These are phyloP conservation scores for Aspergillus cejpii DNA, from an alignment of 2,329 filamentous ascomycete species.

Conservation along the genomic window DNA sequence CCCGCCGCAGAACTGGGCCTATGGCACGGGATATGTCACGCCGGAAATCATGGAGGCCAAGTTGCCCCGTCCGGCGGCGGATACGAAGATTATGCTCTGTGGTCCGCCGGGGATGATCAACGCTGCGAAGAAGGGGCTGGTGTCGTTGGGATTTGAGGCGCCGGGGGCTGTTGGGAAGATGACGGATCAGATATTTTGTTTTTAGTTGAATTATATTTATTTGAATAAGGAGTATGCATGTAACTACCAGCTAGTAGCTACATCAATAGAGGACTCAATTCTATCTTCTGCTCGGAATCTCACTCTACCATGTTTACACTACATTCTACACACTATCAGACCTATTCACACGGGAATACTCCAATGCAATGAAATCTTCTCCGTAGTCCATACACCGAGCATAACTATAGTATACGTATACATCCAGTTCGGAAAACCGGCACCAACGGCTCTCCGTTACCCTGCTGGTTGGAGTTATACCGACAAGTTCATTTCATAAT, in stretches of 20 bases:
- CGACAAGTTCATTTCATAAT: too few relatives aligned
- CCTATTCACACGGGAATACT: too few relatives aligned
- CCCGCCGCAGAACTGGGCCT: constrained; percentile 44
- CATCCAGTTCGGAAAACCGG: too few relatives aligned
- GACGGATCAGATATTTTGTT: constrained; percentile 51
- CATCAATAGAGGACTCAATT: too few relatives aligned
- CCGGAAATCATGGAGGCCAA: constrained; percentile 46
- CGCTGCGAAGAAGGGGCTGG: constrained; percentile 48
- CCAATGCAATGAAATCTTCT: too few relatives aligned
- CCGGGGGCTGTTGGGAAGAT: constrained; percentile 48
- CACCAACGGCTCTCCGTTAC: too few relatives aligned
- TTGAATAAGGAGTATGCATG: background rate
- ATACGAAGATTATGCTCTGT: constrained; percentile 53
- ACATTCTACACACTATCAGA: too few relatives aligned
- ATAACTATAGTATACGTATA: too few relatives aligned
- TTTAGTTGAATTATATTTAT: constrained; percentile 32
- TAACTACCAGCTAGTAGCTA: background rate
- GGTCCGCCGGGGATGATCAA: constrained; percentile 57
- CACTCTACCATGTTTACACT: too few relatives aligned
- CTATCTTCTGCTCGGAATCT: too few relatives aligned
- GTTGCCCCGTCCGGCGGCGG: constrained; percentile 43
- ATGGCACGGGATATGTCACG: constrained; percentile 48
- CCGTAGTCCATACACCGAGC: too few relatives aligned
- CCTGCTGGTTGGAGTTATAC: too few relatives aligned
- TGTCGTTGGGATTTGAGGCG: constrained; percentile 47